phyloP scores from a whole-genome alignment of 495 filamentous ascomycete species.

The Xylaria sp. region DNA sequence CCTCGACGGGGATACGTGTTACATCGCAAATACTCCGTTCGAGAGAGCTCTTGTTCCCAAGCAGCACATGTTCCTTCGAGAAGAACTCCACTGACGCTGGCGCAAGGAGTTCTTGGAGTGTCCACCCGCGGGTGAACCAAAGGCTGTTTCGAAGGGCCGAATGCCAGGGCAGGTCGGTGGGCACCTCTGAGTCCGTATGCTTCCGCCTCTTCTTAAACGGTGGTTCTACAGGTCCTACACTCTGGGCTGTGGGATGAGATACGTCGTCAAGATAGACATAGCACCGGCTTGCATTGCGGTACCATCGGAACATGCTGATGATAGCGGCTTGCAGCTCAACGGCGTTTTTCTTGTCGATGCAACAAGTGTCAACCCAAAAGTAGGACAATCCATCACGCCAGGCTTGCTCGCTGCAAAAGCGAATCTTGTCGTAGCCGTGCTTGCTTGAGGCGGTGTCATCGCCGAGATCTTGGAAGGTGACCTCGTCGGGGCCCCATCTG shows the following conservation, averaged over 20 bases:
- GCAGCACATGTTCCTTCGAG: conserved; percentile 31
- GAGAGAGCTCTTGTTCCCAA: conserved; percentile 41
- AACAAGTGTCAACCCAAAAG: conserved; percentile 48
- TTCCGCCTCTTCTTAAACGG: too few species aligned
- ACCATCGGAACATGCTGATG: conserved; percentile 45
- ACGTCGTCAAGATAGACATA: conserved; percentile 45
- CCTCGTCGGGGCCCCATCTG: conserved; percentile 39
- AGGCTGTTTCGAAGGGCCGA: conserved; percentile 16
- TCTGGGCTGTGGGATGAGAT: not conserved
- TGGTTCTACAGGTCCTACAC: not conserved
- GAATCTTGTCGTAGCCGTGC: conserved; percentile 34
- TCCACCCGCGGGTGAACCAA: conserved; percentile 30
- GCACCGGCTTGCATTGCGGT: conserved; percentile 35
- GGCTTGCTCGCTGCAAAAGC: conserved; percentile 37
- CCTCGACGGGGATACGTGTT: conserved; percentile 33
- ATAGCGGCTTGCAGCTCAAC: conserved; percentile 42
- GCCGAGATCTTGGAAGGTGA: conserved; percentile 37
- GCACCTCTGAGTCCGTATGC: too few species aligned
- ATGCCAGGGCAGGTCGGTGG: too few species aligned
- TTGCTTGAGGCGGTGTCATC: conserved; percentile 25
- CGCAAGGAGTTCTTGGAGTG: conserved; percentile 43
- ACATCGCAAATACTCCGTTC: conserved; percentile 28
- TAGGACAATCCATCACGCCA: conserved; percentile 28
- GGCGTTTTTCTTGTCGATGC: conserved; percentile 42
- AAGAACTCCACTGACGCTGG: conserved; percentile 45